Conservation (phyloP, 495 filamentous ascomycete genomes). For the Penicillium argentinense region DNA sequence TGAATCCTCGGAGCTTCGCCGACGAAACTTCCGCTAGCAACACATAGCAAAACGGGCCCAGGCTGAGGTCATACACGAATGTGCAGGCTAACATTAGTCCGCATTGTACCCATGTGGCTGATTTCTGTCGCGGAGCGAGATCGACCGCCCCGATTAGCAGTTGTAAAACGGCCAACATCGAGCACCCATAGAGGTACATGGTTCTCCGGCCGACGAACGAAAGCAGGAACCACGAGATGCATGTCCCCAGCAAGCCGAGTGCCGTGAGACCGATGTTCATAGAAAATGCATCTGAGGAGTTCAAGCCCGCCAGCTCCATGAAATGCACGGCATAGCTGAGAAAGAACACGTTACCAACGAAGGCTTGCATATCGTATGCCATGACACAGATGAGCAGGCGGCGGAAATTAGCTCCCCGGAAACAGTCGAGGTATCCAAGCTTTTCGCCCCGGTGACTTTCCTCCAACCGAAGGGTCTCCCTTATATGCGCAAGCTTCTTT, state of each 20-base stretch:
- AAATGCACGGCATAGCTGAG: slow-evolving; percentile 40
- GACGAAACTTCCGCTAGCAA: slow-evolving; percentile 62
- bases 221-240: slow-evolving; percentile 66
- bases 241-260: slow-evolving; percentile 63
- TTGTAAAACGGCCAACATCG: slow-evolving; percentile 47
- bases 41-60: slow-evolving; percentile 64
- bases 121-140: slow-evolving; percentile 43
- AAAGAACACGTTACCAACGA: slow-evolving; percentile 31
- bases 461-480: slow-evolving; percentile 38
- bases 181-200: slow-evolving; percentile 54
- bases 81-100: slow-evolving; percentile 58
- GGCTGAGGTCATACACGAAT: slow-evolving; percentile 57
- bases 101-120: slow-evolving; percentile 51
- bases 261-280: slow-evolving; percentile 67
- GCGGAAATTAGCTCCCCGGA: slow-evolving; percentile 44
- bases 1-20: slow-evolving; percentile 58
- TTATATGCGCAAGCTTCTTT: slow-evolving; percentile 31
- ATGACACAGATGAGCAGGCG: slow-evolving; percentile 48
- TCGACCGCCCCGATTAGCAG: slow-evolving; percentile 62
- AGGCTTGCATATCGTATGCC: slow-evolving; percentile 51
- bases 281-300: slow-evolving; percentile 55
- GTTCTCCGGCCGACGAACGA: slow-evolving; percentile 54
- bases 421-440: slow-evolving; percentile 41
- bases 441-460: slow-evolving; percentile 42
- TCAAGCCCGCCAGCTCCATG: slow-evolving; percentile 62